Evolutionary conservation across 1,284 basidiomycete species (phyloP).

Genomic region (Leccinum proliferum): DNA sequence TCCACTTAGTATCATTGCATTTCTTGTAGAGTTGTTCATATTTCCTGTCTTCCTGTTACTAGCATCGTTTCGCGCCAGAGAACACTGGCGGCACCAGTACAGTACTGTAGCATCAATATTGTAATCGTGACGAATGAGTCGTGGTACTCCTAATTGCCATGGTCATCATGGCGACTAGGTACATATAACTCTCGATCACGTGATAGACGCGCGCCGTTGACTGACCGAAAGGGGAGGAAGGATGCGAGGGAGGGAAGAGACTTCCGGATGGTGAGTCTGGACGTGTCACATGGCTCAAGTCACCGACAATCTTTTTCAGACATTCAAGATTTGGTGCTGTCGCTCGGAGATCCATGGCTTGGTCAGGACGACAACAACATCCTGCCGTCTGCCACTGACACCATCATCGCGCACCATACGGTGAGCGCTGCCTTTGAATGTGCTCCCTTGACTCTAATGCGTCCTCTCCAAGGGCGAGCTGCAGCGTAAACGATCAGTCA

Average conservation of each 20-base stretch:
- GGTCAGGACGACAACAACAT: constrained; percentile 38
- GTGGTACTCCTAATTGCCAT: too few species aligned
- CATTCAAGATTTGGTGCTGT: constrained; percentile 72
- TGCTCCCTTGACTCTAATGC: constrained; percentile 10
- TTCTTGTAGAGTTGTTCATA: constrained; percentile 3
- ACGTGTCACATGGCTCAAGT: not conserved
- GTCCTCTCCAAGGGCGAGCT: constrained; percentile 33
- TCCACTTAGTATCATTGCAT: constrained; percentile 17
- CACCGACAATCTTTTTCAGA: constrained; percentile 38
- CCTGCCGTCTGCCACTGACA: constrained; percentile 36
- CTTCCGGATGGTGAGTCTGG: constrained; percentile 57
- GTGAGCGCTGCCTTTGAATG: constrained; percentile 34
- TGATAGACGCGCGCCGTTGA: constrained; percentile 10
- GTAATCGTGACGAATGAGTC: too few species aligned
- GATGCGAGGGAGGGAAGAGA: constrained; percentile 58
- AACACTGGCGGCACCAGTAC: not conserved
- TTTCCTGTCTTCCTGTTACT: constrained; percentile 3
- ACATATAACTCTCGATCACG: constrained; percentile 21
- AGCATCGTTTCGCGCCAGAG: not conserved
- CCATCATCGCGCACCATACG: constrained; percentile 31
- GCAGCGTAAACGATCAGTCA: constrained; percentile 49
- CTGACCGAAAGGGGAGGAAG: constrained; percentile 36
- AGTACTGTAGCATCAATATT: not conserved
- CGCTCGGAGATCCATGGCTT: constrained; percentile 60
- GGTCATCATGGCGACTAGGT: not conserved